phyloP scores from a whole-genome alignment of 495 filamentous ascomycete genomes.

The Podospora didyma region DNA sequence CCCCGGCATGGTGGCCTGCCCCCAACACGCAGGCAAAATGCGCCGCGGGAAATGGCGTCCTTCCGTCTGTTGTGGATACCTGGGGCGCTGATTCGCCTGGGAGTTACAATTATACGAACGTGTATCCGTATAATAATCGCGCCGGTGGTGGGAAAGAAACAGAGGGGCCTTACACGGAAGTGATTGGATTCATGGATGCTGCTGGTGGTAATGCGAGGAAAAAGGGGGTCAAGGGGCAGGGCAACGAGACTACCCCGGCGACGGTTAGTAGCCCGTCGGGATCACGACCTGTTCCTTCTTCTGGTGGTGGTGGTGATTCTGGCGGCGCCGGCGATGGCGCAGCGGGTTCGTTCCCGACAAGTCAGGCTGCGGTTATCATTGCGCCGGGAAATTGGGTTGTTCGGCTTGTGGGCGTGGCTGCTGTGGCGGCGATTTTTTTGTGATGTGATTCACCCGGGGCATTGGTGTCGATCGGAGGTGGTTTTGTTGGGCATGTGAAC shows the following conservation, averaged over 20 bases:
- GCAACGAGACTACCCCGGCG: background rate
- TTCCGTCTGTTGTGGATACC: constrained; percentile 30
- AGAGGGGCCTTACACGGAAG: constrained; percentile 3
- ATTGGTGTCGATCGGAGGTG: no score
- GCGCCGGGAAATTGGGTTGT: background rate
- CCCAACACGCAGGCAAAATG: constrained; percentile 26
- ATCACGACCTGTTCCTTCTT: no score
- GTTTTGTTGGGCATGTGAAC: background rate
- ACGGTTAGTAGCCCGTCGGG: no score
- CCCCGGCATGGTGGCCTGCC: constrained; percentile 25
- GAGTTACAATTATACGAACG: constrained; percentile 36
- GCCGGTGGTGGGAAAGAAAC: background rate
- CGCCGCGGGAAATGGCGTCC: constrained; percentile 34
- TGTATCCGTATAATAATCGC: constrained; percentile 20
- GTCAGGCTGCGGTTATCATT: background rate
- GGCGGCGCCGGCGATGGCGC: background rate
- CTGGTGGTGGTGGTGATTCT: background rate
- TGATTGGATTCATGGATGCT: background rate
- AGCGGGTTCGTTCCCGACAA: background rate
- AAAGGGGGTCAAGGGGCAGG: no score
- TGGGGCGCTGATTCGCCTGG: constrained; percentile 32
- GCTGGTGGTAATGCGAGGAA: background rate
- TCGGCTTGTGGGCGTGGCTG: background rate
- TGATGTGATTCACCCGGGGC: background rate
- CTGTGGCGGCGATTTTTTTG: background rate